These are phyloP conservation scores for Piloderma croceum DNA, from an alignment of 768 basidiomycete species.

Conservation along the genomic window DNA sequence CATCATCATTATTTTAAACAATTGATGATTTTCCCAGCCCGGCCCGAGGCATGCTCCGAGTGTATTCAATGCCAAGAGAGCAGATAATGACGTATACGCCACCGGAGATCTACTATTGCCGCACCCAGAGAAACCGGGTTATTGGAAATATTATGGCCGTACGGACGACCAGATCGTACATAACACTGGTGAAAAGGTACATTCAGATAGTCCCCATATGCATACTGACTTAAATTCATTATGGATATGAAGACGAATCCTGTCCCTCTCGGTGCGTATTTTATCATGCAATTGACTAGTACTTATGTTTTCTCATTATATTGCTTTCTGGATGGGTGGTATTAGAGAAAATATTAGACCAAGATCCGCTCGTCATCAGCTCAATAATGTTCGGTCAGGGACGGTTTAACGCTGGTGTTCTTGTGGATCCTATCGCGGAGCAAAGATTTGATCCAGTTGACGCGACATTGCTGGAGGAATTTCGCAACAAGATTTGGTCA, in stretches of 20 bases:
- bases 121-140: conserved; percentile 33
- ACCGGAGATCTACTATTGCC: conserved; percentile 36
- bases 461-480: conserved; percentile 18
- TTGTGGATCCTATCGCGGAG: conserved; percentile 22
- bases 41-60: conserved; percentile 11
- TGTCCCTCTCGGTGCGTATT: conserved; percentile 26
- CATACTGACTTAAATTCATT: neutral
- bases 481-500: conserved; percentile 29
- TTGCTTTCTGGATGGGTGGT: neutral
- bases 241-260: conserved; percentile 30
- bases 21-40: conserved; percentile 1
- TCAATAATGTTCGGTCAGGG: conserved; percentile 31
- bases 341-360: conserved; percentile 30
- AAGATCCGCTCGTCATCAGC: conserved; percentile 18
- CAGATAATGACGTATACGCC: conserved; percentile 29
- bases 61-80: conserved; percentile 28
- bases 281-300: conserved; percentile 6
- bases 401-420: conserved; percentile 27
- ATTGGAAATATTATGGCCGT: conserved; percentile 37
- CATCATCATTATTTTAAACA: neutral
- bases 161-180: conserved; percentile 43
- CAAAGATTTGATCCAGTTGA: conserved; percentile 17
- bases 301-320: neutral
- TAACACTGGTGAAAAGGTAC: conserved; percentile 37
- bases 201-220: neutral